Evolutionary conservation across 2,329 filamentous ascomycete species (phyloP).

Genomic region (Akanthomyces dipterigenus): DNA sequence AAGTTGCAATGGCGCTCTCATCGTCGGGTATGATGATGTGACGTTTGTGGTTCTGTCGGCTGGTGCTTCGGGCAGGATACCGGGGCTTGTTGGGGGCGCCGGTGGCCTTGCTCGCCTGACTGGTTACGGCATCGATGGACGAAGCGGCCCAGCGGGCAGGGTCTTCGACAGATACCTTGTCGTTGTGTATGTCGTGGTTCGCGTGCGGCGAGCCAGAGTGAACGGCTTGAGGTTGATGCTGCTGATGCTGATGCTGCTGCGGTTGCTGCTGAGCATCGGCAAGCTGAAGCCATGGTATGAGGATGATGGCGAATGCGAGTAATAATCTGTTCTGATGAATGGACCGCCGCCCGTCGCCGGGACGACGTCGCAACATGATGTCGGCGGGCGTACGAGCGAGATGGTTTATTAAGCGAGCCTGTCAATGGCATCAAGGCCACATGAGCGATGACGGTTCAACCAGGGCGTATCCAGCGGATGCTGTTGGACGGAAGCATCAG

Average conservation of each 20-base stretch:
- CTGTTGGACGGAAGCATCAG: not conserved
- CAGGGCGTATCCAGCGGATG: conserved; percentile 3
- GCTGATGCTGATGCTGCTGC: conserved; percentile 9
- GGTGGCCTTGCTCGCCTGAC: conserved; percentile 22
- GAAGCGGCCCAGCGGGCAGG: conserved; percentile 13
- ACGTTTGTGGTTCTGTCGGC: conserved; percentile 17
- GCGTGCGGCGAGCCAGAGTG: conserved; percentile 14
- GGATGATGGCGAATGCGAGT: conserved; percentile 50
- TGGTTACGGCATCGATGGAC: conserved; percentile 21
- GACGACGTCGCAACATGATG: conserved; percentile 63
- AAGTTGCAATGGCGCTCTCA: conserved; percentile 95
- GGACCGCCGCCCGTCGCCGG: conserved; percentile 48
- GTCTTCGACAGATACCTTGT: conserved; percentile 22
- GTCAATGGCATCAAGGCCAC: not conserved
- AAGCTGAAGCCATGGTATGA: conserved; percentile 48
- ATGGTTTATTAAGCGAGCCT: not conserved
- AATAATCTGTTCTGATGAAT: conserved; percentile 39
- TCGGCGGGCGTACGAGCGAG: conserved; percentile 13
- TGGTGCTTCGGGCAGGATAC: conserved; percentile 21
- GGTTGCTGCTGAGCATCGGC: conserved; percentile 60
- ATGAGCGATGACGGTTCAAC: conserved; percentile 1
- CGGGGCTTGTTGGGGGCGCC: conserved; percentile 19
- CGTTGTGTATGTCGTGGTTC: conserved; percentile 18
- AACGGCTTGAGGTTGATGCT: conserved; percentile 5
- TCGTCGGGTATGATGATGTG: conserved; percentile 45